Conservation (phyloP, 2,329 filamentous ascomycete species). For the Pochonia chlamydosporia region DNA sequence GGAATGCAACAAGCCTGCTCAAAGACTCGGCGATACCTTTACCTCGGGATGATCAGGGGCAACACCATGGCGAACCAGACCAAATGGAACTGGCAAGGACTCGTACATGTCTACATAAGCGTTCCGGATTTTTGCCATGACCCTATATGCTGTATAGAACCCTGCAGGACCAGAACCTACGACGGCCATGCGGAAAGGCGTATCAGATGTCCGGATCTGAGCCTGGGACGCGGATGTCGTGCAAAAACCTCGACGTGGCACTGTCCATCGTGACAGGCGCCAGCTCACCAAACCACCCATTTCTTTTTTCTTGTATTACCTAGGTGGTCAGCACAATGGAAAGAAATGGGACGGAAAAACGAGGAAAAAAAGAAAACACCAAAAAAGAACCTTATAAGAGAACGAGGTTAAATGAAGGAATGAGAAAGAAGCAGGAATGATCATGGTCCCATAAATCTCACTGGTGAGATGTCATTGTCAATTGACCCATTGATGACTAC, state of each 20-base stretch:
- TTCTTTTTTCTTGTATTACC: no score
- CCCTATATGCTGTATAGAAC: slow-evolving; percentile 86
- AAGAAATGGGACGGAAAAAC: not conserved
- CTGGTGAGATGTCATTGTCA: no score
- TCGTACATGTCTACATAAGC: slow-evolving; percentile 94
- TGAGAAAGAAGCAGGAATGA: not conserved
- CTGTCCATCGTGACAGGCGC: not conserved
- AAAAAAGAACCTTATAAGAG: no score
- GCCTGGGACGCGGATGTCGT: not conserved
- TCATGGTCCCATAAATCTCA: no score
- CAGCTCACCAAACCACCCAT: no score
- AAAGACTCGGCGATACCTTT: slow-evolving; percentile 58
- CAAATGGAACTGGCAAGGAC: slow-evolving; percentile 84
- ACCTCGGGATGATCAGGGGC: slow-evolving; percentile 99
- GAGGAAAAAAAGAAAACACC: not conserved
- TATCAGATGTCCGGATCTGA: slow-evolving; percentile 18
- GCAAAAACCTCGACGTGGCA: not conserved
- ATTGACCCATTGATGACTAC: no score
- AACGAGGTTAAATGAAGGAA: not conserved
- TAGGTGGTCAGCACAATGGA: not conserved
- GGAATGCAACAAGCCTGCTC: not conserved
- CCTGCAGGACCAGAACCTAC: slow-evolving; percentile 92
- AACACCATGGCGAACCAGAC: slow-evolving; percentile 87
- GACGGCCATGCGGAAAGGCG: slow-evolving; percentile 73
- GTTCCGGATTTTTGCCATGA: slow-evolving; percentile 69